These are phyloP conservation scores for Kluyveromyces wickerhamii DNA, from an alignment of 805 yeast species.

Conservation along the genomic window DNA sequence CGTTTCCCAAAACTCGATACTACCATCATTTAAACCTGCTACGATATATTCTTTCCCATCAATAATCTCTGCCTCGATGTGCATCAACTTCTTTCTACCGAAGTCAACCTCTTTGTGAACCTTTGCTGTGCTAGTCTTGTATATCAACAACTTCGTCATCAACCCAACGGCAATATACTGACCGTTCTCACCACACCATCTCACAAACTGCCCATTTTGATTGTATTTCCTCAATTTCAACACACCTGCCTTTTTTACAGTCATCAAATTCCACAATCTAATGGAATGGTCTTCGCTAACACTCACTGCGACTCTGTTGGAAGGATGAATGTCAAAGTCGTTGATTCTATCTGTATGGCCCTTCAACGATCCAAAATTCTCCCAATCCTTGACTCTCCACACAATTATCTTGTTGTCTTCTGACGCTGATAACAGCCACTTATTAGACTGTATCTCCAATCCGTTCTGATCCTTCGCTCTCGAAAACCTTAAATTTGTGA, in stretches of 20 bases:
- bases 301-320: constrained; percentile 83
- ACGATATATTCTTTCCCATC: constrained; percentile 49
- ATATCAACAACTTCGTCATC: constrained; percentile 54
- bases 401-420: constrained; percentile 85
- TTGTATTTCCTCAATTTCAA: constrained; percentile 65
- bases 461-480: constrained; percentile 17
- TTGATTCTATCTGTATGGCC: constrained; percentile 83
- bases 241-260: constrained; percentile 85
- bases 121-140: constrained; percentile 54
- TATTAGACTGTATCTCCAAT: constrained; percentile 27
- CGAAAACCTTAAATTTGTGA: constrained; percentile 69
- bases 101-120: constrained; percentile 46
- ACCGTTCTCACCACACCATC: constrained; percentile 61
- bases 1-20: constrained; percentile 48
- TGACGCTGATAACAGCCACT: constrained; percentile 86
- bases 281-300: constrained; percentile 81
- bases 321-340: constrained; percentile 83
- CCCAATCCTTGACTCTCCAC: constrained; percentile 98
- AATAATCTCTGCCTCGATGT: constrained; percentile 43
- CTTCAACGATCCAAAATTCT: constrained; percentile 74
- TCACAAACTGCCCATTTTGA: constrained; percentile 55
- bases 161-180: constrained; percentile 69
- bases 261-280: constrained; percentile 93
- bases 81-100: constrained; percentile 52
- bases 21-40: constrained; percentile 66